phyloP scores from a whole-genome alignment of 805 yeast species.

The Myxozyma sirexii region DNA sequence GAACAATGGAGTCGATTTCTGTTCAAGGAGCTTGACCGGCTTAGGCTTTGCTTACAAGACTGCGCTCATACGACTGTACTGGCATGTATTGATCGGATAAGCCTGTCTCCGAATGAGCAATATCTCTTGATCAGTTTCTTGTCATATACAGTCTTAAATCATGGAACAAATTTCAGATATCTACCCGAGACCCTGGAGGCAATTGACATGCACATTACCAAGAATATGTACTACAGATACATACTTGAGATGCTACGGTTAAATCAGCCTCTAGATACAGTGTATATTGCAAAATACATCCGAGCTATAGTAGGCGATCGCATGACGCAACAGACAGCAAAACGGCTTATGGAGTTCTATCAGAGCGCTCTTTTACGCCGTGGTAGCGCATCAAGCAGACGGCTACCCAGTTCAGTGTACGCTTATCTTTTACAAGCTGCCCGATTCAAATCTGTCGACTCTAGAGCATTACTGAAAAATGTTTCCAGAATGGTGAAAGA shows the following conservation, averaged over 20 bases:
- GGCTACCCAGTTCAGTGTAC: too few relatives aligned
- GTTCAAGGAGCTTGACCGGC: background rate
- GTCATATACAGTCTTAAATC: background rate
- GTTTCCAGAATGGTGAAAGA: too few relatives aligned
- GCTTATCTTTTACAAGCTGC: too few relatives aligned
- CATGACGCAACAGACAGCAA: background rate
- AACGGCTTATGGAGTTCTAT: background rate
- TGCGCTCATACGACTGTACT: background rate
- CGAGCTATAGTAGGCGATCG: background rate
- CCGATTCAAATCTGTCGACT: too few relatives aligned
- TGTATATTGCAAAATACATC: background rate
- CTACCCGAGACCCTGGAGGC: background rate
- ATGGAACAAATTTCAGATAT: background rate
- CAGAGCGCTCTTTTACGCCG: background rate
- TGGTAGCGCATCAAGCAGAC: too few relatives aligned
- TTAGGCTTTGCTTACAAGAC: background rate
- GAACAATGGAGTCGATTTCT: too few relatives aligned
- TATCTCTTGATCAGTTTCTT: background rate
- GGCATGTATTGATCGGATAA: background rate
- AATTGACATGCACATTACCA: background rate
- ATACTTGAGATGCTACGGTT: slow-evolving; percentile 15
- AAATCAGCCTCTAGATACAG: slow-evolving; percentile 5
- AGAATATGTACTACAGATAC: background rate
- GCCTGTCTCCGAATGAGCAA: background rate
- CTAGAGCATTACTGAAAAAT: too few relatives aligned